phyloP scores from a whole-genome alignment of 768 basidiomycete species.

The Trichaptum fuscoviolaceum region DNA sequence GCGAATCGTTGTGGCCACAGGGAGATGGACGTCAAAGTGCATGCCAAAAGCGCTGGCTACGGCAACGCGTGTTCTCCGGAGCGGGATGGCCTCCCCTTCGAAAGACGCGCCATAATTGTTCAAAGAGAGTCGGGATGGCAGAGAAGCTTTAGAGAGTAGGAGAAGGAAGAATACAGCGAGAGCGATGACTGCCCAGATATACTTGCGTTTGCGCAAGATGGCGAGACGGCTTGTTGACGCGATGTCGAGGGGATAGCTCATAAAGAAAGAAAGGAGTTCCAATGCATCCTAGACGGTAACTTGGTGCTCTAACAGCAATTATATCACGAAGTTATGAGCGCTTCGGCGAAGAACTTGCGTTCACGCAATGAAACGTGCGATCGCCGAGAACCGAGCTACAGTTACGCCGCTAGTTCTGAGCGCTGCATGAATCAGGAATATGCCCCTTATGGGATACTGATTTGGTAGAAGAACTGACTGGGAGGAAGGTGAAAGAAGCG shows the following conservation, averaged over 20 bases:
- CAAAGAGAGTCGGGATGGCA: background rate
- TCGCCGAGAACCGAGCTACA: no score
- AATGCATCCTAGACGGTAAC: background rate
- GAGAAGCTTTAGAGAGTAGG: background rate
- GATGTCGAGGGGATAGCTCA: background rate
- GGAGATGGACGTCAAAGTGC: conserved; percentile 36
- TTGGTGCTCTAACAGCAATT: background rate
- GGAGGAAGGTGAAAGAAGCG: background rate
- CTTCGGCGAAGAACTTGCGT: background rate
- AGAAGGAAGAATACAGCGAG: background rate
- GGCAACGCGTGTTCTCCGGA: conserved; percentile 18
- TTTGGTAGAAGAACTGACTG: background rate
- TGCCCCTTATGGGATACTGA: background rate
- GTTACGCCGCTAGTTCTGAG: background rate
- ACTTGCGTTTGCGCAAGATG: background rate
- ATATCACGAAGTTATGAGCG: background rate
- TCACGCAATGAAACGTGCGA: no score
- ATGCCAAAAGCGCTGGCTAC: conserved; percentile 30
- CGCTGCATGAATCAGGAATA: background rate
- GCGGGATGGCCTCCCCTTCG: background rate
- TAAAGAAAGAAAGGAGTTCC: no score
- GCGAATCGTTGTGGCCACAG: conserved; percentile 29
- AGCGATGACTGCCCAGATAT: background rate
- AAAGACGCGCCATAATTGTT: background rate
- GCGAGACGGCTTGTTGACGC: background rate